These are phyloP conservation scores for Phaffia tasmanica DNA, from an alignment of 768 basidiomycete genomes.

Conservation along the genomic window DNA sequence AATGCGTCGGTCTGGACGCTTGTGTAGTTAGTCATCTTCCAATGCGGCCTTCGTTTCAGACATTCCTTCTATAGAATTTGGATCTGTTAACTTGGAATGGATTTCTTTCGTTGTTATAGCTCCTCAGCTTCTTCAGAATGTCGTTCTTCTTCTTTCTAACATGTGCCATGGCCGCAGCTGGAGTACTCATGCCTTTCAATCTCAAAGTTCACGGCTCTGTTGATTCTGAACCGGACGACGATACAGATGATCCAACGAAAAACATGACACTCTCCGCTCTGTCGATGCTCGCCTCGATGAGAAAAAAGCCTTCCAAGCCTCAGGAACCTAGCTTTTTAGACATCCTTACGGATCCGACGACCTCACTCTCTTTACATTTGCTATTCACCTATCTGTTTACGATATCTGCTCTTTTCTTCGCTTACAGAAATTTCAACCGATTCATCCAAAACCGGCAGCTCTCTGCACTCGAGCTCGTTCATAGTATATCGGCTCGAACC, in stretches of 20 bases:
- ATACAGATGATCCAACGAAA: conserved; percentile 22
- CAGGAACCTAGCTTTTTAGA: conserved; percentile 42
- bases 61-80: not conserved
- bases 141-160: conserved; percentile 81
- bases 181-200: conserved; percentile 90
- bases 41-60: not conserved
- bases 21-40: conserved; percentile 61
- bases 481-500: conserved; percentile 71
- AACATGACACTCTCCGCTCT: conserved; percentile 20
- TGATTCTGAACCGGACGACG: conserved; percentile 43
- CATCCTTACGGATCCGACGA: conserved; percentile 77
- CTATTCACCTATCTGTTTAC: conserved; percentile 93
- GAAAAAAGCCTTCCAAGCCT: too few relatives aligned
- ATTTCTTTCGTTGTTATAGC: conserved; percentile 26
- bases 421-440: conserved; percentile 76
- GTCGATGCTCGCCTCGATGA: not conserved
- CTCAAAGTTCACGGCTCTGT: conserved; percentile 47
- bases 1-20: conserved; percentile 93
- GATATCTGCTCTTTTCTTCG: conserved; percentile 66
- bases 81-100: not conserved
- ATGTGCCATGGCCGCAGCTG: conserved; percentile 67
- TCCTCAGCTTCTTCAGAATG: conserved; percentile 91
- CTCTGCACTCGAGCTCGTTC: conserved; percentile 86
- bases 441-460: conserved; percentile 85
- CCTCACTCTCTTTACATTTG: conserved; percentile 77